Evolutionary conservation across 2,329 filamentous ascomycete genomes (phyloP), one percentile per base, ranked within the genome.

Genomic region (Colletotrichum agaves): DNA sequence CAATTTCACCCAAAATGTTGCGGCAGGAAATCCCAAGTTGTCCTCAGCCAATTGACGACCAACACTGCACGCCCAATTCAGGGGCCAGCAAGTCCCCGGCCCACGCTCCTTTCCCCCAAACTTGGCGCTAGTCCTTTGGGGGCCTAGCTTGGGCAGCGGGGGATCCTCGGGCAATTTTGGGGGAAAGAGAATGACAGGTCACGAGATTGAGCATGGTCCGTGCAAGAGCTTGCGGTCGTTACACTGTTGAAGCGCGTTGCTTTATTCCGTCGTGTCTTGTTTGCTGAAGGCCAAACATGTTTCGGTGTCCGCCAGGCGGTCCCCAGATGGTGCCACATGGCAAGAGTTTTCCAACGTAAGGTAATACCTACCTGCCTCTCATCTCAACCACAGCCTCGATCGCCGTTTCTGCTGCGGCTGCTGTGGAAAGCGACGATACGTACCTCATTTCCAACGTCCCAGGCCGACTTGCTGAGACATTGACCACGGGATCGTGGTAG

Each of bases 1-100:
- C 73, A 79, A 79, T 79, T 78, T 79, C 75, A 78, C 75, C 76
- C 71, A 73, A 78, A 77, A 76, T 77, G 75, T 76, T 78, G 73
- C 76, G 72, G 76, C 70, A 72, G 70, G 71, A 69, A 62, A 59
- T 60, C 39, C 69, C 61, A 67, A 67, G 41, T 21, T 19, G 44
- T 39, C 23, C 46, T 62, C 67, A 69, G 67, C 71, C 72, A 73
- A 73, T 73, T 69, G 65, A 49, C 53, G 27, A n/a, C 50, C 50
- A 53, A 53, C 50, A 17, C 50, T 52, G 67, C 53, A 19, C 31
- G 61, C 67, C 64, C 69, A 69, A 72, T 71, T 73, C 70, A 72
- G 71, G 71, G 71, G 61, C n/a, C 43, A 61, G 50, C 50, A 56
- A 58, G 47, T 63, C 62, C 53, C 57, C 60, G 63, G 57, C 49